These are phyloP conservation scores for Lasiosphaeria ovina DNA, from an alignment of 495 filamentous ascomycete species.

Conservation along the genomic window DNA sequence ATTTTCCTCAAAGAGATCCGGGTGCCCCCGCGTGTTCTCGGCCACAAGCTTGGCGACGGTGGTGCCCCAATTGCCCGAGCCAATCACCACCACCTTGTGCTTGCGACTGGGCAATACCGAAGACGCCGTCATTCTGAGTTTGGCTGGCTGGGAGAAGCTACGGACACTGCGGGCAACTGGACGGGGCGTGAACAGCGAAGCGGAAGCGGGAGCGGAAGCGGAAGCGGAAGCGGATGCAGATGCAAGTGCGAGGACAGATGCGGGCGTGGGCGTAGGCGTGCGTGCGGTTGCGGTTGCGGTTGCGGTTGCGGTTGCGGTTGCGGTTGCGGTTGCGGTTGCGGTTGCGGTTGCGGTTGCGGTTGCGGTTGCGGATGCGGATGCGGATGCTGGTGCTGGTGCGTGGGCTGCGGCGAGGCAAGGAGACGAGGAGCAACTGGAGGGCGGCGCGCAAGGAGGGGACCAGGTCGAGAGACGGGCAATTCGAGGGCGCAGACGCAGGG, in stretches of 20 bases:
- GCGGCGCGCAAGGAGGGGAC: no score
- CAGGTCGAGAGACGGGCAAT: slow-evolving; percentile 14
- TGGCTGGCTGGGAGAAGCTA: slow-evolving; percentile 20
- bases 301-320: not conserved
- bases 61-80: slow-evolving; percentile 97
- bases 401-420: no score
- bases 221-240: no score
- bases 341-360: not conserved
- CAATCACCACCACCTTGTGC: slow-evolving; percentile 92
- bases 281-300: no score
- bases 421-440: no score
- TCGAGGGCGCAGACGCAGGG: no score
- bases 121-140: slow-evolving; percentile 31
- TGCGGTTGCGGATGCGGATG: not conserved
- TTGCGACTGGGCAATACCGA: slow-evolving; percentile 52
- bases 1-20: slow-evolving; percentile 76
- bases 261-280: no score
- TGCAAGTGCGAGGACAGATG: no score
- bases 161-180: slow-evolving; percentile 2
- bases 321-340: not conserved
- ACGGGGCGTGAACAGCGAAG: not conserved
- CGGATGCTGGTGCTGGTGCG: not conserved
- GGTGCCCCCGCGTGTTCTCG: slow-evolving; percentile 78
- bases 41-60: slow-evolving; percentile 96
- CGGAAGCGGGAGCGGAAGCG: not conserved